Evolutionary conservation across 495 filamentous ascomycete species (phyloP).

Genomic region (Podospora pseudocomata): DNA sequence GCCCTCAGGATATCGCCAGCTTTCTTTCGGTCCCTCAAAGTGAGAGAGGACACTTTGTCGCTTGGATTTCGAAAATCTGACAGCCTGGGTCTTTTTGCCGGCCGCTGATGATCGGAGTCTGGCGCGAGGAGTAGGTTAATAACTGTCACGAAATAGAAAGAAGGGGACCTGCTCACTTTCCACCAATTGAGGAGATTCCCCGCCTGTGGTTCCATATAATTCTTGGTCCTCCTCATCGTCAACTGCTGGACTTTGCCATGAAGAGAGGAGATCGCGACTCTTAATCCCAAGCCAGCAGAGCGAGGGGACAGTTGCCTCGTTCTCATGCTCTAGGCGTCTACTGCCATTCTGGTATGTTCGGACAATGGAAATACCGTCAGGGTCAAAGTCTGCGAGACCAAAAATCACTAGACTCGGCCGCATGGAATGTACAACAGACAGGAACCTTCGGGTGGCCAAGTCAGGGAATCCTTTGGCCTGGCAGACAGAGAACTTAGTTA

Average conservation of each 20-base stretch:
- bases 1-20: constrained; percentile 62
- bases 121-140: neutral
- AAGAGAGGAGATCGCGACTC: constrained; percentile 51
- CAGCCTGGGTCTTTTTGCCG: constrained; percentile 13
- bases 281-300: constrained; percentile 75
- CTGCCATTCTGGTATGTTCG: constrained; percentile 88
- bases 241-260: neutral
- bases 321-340: constrained; percentile 64
- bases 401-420: constrained; percentile 51
- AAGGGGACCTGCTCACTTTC: constrained; percentile 1
- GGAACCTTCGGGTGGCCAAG: constrained; percentile 70
- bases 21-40: constrained; percentile 59
- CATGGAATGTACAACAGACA: constrained; percentile 42
- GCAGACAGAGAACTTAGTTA: neutral
- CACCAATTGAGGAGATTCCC: neutral
- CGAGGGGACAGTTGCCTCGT: constrained; percentile 50
- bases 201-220: constrained; percentile 28
- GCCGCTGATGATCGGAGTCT: constrained; percentile 3
- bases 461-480: constrained; percentile 94
- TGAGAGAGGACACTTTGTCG: constrained; percentile 46
- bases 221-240: constrained; percentile 12
- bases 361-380: constrained; percentile 81
- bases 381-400: constrained; percentile 78
- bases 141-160: neutral
- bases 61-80: constrained; percentile 10